Evolutionary conservation across 192 early-diverging fungal species (phyloP).

Genomic region (Obelidium mucronatum): DNA sequence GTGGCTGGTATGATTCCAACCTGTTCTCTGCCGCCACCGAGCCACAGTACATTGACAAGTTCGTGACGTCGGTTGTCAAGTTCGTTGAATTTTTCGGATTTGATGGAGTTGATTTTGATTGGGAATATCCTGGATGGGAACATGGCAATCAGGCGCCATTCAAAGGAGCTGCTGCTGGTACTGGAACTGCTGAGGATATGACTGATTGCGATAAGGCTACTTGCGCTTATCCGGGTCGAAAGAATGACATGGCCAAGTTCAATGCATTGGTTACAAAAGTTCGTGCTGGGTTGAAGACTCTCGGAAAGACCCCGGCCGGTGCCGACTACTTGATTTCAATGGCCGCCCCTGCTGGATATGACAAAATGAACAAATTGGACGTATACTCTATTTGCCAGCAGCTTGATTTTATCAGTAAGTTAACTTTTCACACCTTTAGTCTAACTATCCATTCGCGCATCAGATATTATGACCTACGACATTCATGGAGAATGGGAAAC

Average conservation of each 20-base stretch:
- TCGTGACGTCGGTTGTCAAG: slow-evolving; percentile 39
- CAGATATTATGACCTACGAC: slow-evolving; percentile 50
- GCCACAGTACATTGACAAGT: slow-evolving; percentile 29
- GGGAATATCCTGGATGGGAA: slow-evolving; percentile 50
- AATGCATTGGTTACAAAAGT: slow-evolving; percentile 27
- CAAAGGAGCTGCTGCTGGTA: slow-evolving; percentile 17
- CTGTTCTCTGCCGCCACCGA: slow-evolving; percentile 40
- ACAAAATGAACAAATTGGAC: slow-evolving; percentile 45
- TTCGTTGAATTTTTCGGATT: slow-evolving; percentile 40
- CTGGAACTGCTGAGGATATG: slow-evolving; percentile 33
- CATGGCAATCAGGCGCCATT: slow-evolving; percentile 42
- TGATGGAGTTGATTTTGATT: slow-evolving; percentile 50
- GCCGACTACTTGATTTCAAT: slow-evolving; percentile 36
- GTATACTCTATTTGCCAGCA: slow-evolving; percentile 30
- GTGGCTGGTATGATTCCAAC: slow-evolving; percentile 49
- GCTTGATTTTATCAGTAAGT: slow-evolving; percentile 38
- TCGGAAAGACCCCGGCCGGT: slow-evolving; percentile 5
- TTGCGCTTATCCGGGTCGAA: slow-evolving; percentile 35
- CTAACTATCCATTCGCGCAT: too few species aligned
- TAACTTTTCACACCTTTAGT: too few species aligned
- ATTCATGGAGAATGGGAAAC: slow-evolving; percentile 41
- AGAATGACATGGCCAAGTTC: slow-evolving; percentile 32
- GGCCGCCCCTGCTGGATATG: slow-evolving; percentile 41
- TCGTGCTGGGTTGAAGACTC: slow-evolving; percentile 10
- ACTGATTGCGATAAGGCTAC: slow-evolving; percentile 30